Evolutionary conservation across 2,329 filamentous ascomycete genomes (phyloP), one percentile per base, ranked within the genome.

Genomic region (Penicillium thymicola): DNA sequence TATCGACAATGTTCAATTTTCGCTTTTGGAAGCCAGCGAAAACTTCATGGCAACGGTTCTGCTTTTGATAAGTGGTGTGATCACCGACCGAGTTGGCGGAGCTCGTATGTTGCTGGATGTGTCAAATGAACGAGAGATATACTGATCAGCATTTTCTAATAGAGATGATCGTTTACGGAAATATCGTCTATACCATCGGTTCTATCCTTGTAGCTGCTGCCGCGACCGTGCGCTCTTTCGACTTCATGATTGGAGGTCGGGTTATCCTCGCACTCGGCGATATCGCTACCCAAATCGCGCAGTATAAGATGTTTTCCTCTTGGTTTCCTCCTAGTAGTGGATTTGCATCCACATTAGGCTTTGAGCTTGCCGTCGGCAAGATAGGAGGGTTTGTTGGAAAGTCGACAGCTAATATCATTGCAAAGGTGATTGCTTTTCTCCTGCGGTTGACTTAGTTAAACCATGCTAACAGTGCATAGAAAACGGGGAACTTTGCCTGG

Each of bases 261-360:
- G 73, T 87, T 1, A 70, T 87, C 13, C 76, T 81, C 28, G 79
- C 83, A 0, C 69, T 87, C 0, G 84, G 84, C n/a, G 84, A 86
- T 58, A 84, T 86, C 21, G 82, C 84, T 0, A 87, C 85, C 0
- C 84, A 87, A 61, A 78, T 86, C 30, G 85, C 85, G 0, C 83
- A 86, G 65, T 87, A 86, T 67, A 85, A 86, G 58, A 80, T 87
- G 59, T 87, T 87, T 62, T 85, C 82, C 0, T 84, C 82, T 0
- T 87, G 84, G 84, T 87, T 87, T 59, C 77, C 84, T 0, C 85
- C 84, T 0, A 83, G 77, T 8, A 79, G 82, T 54, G 84, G 84
- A 1, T 87, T 87, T 64, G 85, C 84, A 0, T 84, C 83, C 0
- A 87, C 84, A 0, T 74, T 87, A 0, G 84, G 79, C 0, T 80